phyloP scores from a whole-genome alignment of 108 stramenopile genomes.

The Pseudonitzschia multiseries region DNA sequence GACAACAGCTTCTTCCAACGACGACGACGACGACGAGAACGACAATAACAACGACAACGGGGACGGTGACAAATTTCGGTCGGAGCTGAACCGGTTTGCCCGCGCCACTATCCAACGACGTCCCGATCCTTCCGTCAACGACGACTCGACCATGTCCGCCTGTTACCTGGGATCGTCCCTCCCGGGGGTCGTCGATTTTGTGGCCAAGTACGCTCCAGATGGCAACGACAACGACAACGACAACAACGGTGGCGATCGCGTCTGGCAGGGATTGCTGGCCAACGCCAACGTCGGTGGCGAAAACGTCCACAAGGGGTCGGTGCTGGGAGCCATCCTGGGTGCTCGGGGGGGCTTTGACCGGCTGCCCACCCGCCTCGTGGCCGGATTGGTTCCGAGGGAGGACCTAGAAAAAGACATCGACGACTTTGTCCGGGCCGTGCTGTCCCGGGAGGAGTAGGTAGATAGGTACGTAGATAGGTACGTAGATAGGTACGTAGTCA shows the following conservation, averaged over 20 bases:
- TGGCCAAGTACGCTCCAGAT: conserved; percentile 61
- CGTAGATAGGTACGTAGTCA: no score
- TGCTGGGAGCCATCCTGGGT: conserved; percentile 81
- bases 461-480: no score
- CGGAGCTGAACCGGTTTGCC: conserved; percentile 31
- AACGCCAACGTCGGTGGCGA: conserved; percentile 91
- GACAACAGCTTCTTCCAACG: no score
- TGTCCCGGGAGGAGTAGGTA: neutral
- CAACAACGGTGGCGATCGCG: conserved; percentile 22
- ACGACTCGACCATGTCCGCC: conserved; percentile 41
- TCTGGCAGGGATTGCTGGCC: conserved; percentile 66
- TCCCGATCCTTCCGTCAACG: conserved; percentile 18
- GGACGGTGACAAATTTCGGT: no score
- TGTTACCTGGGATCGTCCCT: conserved; percentile 77
- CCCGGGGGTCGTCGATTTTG: conserved; percentile 67
- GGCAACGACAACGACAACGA: no score
- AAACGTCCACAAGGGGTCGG: conserved; percentile 84
- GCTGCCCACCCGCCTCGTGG: conserved; percentile 49
- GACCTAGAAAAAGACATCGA: conserved; percentile 62
- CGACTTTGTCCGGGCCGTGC: conserved; percentile 51
- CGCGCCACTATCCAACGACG: conserved; percentile 21
- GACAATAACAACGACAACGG: no score
- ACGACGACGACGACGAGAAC: no score
- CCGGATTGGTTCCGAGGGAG: conserved; percentile 44
- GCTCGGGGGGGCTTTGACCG: conserved; percentile 51